Base-by-base conservation (phyloP, 2,329 filamentous ascomycete genomes). In the Amauroascus niger region DNA sequence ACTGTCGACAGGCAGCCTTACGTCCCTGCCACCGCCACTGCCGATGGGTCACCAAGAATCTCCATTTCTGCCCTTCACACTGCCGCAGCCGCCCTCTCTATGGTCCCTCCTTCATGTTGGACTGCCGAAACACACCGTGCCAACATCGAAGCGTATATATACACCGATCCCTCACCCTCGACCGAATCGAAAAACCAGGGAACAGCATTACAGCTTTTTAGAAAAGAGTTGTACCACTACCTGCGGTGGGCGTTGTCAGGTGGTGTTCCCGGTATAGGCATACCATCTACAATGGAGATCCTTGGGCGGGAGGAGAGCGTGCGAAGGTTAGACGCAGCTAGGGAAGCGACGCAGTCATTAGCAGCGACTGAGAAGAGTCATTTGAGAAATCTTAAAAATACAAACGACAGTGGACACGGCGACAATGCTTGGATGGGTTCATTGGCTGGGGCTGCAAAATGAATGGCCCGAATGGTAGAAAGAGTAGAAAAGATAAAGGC, bases 191-290 rank as follows among this genome's bases (percentile, higher is more conserved):
- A 68, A 59, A 58, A n/a, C 5, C 54, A 61, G 2, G 51, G 64
- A 6, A 46, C 57, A 3, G 55, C 63, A 2, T 63, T 67, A 47
- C 70, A 70, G 49, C 43, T 62, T 16, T 70, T 71, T 57, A 74
- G 71, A 55, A 74, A 70, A 51, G 67, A 75, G 49, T 59, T 81
- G 3, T 77, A 81, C 65, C 67, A 74, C 53, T 81, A 78, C 60
- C 66, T 84, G 51, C 74, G 81, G 49, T 78, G 78, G 73, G 79
- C 77, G 1, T 58, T 84, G 22, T 71, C 73, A 1, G 77, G 71
- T 39, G 78, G 77, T 1, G 68, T 68, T 18, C 71, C 74, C 8
- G 81, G 81, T 0, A 79, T 80, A 1, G 70, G 74, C 14, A 73
- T 79, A 8, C 74, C 74, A 0, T 69, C 74, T 37, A 74, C 74